Evolutionary conservation across 148 eudicot species (phyloP).

Genomic region (Rhododendron ovatum): DNA sequence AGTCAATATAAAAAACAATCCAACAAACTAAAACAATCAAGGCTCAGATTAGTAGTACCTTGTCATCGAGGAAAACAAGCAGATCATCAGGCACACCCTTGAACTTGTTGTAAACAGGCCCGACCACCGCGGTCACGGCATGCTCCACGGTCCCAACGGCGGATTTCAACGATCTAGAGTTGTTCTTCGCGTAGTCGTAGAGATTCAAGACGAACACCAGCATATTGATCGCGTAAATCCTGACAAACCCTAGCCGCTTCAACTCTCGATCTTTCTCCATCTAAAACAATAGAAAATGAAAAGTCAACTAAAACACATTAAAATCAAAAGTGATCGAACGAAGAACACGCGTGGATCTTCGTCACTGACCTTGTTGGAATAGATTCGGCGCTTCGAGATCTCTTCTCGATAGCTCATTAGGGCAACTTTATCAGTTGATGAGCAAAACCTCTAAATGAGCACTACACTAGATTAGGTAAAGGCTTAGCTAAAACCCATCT

Average conservation of each 20-base stretch:
- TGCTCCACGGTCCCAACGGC: conserved; percentile 35
- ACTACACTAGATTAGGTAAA: too few relatives aligned
- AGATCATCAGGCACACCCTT: conserved; percentile 35
- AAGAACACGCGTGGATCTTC: neutral
- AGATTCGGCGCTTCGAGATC: neutral
- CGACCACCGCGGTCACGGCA: conserved; percentile 35
- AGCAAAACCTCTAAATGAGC: too few relatives aligned
- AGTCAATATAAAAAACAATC: neutral
- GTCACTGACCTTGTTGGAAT: conserved; percentile 4
- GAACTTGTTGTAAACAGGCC: conserved; percentile 35
- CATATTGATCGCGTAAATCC: conserved; percentile 26
- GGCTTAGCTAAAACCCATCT: too few relatives aligned
- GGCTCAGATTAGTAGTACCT: conserved; percentile 24
- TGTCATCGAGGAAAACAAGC: conserved; percentile 38
- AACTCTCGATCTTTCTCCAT: conserved; percentile 25
- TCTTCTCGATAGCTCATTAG: neutral
- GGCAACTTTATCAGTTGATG: too few relatives aligned
- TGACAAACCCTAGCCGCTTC: conserved; percentile 47
- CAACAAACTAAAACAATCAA: neutral
- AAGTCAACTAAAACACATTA: neutral
- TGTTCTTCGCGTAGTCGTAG: conserved; percentile 45
- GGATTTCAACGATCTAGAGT: conserved; percentile 42
- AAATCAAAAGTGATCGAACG: neutral
- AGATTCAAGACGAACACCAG: conserved; percentile 26
- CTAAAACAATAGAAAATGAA: neutral